Conservation (phyloP, 2,329 filamentous ascomycete species). For the Pseudogymnoascus sp. region DNA sequence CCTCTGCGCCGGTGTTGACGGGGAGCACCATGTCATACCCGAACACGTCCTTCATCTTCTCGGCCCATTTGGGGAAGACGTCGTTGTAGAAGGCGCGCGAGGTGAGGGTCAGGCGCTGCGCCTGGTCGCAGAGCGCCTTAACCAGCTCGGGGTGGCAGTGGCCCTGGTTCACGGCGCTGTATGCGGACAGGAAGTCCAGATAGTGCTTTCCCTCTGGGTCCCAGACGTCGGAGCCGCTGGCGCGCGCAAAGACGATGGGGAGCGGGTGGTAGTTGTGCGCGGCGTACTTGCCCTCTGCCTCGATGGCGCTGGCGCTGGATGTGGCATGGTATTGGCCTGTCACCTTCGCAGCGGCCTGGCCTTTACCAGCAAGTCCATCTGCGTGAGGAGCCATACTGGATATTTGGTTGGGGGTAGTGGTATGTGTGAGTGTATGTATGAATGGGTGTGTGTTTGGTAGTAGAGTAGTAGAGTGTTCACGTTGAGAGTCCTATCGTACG, state of each 20-base stretch:
- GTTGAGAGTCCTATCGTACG: background rate
- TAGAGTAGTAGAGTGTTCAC: background rate
- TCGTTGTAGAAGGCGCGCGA: constrained; percentile 97
- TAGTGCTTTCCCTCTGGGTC: constrained; percentile 94
- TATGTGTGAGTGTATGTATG: background rate
- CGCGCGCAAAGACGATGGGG: constrained; percentile 83
- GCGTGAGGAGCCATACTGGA: constrained; percentile 51
- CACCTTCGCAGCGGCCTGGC: constrained; percentile 20
- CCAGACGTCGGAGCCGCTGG: constrained; percentile 83
- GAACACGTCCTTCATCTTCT: constrained; percentile 82
- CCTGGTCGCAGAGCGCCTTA: constrained; percentile 83
- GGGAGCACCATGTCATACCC: constrained; percentile 97
- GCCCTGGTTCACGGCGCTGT: constrained; percentile 95
- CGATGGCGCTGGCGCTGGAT: constrained; percentile 72
- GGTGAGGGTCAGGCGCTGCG: constrained; percentile 79
- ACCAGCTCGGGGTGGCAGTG: constrained; percentile 96
- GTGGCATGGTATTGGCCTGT: constrained; percentile 56
- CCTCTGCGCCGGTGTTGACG: constrained; percentile 97
- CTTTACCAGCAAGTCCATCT: constrained; percentile 29
- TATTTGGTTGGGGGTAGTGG: background rate
- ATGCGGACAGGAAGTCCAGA: constrained; percentile 95
- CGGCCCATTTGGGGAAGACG: constrained; percentile 91
- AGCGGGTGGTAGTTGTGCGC: constrained; percentile 99
- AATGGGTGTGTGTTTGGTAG: background rate
- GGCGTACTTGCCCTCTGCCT: constrained; percentile 72